phyloP scores from a whole-genome alignment of 495 filamentous ascomycete genomes.

The Xylaria intraflava region DNA sequence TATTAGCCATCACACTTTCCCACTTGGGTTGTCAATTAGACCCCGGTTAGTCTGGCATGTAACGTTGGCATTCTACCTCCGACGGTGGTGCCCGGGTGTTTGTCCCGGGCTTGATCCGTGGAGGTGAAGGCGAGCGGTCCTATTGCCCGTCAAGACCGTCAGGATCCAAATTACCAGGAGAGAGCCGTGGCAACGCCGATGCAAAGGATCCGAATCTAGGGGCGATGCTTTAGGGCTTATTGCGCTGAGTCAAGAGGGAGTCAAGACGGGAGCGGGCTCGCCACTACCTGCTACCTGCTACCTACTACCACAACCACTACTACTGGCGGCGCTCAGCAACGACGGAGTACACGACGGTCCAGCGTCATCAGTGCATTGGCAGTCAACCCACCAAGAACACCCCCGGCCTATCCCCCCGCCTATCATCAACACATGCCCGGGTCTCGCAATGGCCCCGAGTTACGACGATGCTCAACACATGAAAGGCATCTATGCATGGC shows the following conservation, averaged over 20 bases:
- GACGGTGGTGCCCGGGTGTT: neutral
- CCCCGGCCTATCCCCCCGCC: too few relatives aligned
- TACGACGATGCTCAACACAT: too few relatives aligned
- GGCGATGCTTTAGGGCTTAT: conserved; percentile 4
- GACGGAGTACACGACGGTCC: neutral
- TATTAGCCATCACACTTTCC: conserved; percentile 6
- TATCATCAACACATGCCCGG: too few relatives aligned
- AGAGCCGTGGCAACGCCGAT: conserved; percentile 6
- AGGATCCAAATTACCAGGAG: conserved; percentile 9
- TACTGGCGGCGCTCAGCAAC: conserved; percentile 1
- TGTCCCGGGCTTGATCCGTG: conserved; percentile 1
- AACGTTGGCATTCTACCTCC: conserved; percentile 2
- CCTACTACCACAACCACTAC: too few relatives aligned
- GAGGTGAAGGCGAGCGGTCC: conserved; percentile 1
- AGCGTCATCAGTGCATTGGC: neutral
- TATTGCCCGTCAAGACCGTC: conserved; percentile 11
- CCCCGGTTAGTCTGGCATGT: conserved; percentile 3
- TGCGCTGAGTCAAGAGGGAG: conserved; percentile 5
- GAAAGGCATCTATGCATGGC: too few relatives aligned
- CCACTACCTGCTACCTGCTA: too few relatives aligned
- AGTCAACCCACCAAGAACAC: too few relatives aligned
- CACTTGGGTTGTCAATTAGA: neutral
- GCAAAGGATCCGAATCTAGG: neutral
- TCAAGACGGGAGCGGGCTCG: conserved; percentile 3
- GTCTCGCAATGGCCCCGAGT: too few relatives aligned